Evolutionary conservation across 2,329 filamentous ascomycete species (phyloP).

Genomic region (Claviceps sp.): DNA sequence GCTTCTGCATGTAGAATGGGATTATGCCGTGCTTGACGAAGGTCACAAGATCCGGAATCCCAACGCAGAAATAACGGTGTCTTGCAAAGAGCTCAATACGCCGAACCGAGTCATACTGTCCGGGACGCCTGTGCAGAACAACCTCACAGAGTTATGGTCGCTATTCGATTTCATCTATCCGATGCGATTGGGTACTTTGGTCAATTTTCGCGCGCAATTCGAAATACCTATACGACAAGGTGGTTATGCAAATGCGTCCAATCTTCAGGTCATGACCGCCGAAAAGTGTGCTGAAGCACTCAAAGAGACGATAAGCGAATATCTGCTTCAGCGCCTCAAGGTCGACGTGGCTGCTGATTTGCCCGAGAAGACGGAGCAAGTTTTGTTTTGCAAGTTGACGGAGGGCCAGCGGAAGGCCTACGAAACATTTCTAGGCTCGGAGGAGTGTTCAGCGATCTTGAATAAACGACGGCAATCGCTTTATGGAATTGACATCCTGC

Average conservation of each 20-base stretch:
- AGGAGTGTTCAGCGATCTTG: constrained; percentile 75
- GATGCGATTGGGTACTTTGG: constrained; percentile 83
- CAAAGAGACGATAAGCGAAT: constrained; percentile 87
- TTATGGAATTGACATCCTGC: constrained; percentile 79
- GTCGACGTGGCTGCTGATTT: constrained; percentile 86
- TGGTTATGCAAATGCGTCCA: constrained; percentile 89
- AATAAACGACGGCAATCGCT: constrained; percentile 64
- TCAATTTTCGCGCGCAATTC: constrained; percentile 83
- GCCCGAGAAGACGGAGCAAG: constrained; percentile 90
- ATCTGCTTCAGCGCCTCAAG: constrained; percentile 84
- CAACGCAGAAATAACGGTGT: constrained; percentile 85
- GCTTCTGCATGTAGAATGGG: constrained; percentile 76
- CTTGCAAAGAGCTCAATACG: constrained; percentile 86
- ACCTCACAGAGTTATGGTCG: constrained; percentile 88
- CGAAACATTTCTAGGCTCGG: constrained; percentile 64
- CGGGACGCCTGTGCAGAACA: constrained; percentile 96
- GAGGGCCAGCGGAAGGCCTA: constrained; percentile 65
- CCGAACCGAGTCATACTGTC: constrained; percentile 86
- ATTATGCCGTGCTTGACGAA: constrained; percentile 87
- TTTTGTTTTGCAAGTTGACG: constrained; percentile 89
- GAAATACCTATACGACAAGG: constrained; percentile 88
- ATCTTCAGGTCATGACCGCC: constrained; percentile 86
- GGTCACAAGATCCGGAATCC: constrained; percentile 98
- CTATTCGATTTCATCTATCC: constrained; percentile 96
- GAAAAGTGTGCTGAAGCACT: constrained; percentile 88